phyloP scores from a whole-genome alignment of 169 alveolate species.

The Nephromyces sp. region DNA sequence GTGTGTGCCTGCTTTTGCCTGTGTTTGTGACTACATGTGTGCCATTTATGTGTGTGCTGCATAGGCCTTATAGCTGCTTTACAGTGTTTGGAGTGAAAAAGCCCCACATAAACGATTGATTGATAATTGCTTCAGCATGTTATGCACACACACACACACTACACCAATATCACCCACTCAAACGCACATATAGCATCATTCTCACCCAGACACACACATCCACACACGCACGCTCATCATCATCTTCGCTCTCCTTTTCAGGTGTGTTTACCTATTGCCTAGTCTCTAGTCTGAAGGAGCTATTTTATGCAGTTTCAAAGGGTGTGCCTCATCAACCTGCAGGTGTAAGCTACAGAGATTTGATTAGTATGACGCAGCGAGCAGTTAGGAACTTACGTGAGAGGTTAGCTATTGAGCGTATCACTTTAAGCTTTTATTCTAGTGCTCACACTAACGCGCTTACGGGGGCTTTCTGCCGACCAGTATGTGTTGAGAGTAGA shows the following conservation, averaged over 20 bases:
- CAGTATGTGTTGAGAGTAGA: background rate
- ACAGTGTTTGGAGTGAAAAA: too few relatives aligned
- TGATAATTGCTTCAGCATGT: too few relatives aligned
- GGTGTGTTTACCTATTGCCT: conserved; percentile 30
- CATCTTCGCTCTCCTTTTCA: conserved; percentile 1
- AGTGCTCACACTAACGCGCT: background rate
- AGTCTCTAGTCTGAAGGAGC: conserved; percentile 6
- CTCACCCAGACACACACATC: too few relatives aligned
- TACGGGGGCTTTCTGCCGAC: background rate
- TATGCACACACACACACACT: too few relatives aligned
- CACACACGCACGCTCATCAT: too few relatives aligned
- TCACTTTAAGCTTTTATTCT: background rate
- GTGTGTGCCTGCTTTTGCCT: too few relatives aligned
- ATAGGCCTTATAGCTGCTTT: too few relatives aligned
- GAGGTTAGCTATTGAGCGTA: background rate
- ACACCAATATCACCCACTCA: too few relatives aligned
- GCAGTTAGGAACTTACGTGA: background rate
- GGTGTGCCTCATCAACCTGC: background rate
- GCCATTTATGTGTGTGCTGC: too few relatives aligned
- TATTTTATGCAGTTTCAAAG: background rate
- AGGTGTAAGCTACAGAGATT: background rate
- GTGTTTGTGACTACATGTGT: too few relatives aligned
- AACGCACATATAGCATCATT: too few relatives aligned
- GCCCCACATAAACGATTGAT: too few relatives aligned
- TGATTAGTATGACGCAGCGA: background rate